Conservation (phyloP, 2,329 filamentous ascomycete genomes). For the Claviceps arundinis region DNA sequence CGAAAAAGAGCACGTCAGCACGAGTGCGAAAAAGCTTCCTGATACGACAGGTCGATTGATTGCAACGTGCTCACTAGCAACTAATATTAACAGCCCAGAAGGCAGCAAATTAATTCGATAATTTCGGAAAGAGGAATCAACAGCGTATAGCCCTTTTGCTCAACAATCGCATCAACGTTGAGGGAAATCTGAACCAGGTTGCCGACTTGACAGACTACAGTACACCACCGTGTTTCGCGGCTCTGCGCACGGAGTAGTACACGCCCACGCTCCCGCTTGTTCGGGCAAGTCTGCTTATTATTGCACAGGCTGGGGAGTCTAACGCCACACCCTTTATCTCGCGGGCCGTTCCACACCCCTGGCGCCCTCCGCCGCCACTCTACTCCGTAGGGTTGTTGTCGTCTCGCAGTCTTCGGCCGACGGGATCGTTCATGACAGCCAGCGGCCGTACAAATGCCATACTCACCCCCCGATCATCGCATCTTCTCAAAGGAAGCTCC, state of each 20-base stretch:
- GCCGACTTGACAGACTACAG: neutral
- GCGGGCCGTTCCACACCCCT: constrained; percentile 11
- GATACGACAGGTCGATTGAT: constrained; percentile 4
- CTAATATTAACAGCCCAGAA: neutral
- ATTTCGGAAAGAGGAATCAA: constrained; percentile 1
- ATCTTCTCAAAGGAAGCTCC: constrained; percentile 35
- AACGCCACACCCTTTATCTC: constrained; percentile 5
- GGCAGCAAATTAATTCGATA: neutral
- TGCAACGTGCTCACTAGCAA: constrained; percentile 2
- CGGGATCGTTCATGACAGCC: neutral
- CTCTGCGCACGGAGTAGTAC: neutral
- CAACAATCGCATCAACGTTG: neutral
- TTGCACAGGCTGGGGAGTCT: neutral
- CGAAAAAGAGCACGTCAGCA: neutral
- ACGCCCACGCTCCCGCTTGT: too few species aligned
- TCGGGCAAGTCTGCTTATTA: neutral
- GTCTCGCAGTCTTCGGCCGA: neutral
- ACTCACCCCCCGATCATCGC: constrained; percentile 48
- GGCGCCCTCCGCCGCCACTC: constrained; percentile 16
- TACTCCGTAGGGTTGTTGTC: neutral
- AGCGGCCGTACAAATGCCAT: constrained; percentile 42
- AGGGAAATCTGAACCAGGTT: constrained; percentile 8
- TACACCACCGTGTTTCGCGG: neutral
- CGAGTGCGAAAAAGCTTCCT: neutral
- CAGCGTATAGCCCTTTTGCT: neutral